Evolutionary conservation across 345 rosid species (phyloP).

Genomic region (Ailanthus altissimus): DNA sequence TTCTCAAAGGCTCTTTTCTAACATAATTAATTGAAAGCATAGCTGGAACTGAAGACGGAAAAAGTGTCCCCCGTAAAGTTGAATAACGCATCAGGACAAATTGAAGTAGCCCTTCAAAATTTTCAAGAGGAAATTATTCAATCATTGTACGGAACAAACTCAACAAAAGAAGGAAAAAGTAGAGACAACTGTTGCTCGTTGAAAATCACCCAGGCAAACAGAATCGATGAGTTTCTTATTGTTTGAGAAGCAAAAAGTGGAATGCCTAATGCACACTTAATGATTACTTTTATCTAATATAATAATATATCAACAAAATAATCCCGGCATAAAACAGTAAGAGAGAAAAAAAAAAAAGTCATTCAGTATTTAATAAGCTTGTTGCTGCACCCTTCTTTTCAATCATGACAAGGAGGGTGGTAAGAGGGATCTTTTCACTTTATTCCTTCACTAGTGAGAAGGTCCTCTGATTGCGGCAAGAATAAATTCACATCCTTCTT

Average conservation of each 20-base stretch:
- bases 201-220: conserved; percentile 8
- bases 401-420: neutral
- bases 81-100: neutral
- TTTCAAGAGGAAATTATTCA: neutral
- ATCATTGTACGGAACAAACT: neutral
- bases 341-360: neutral
- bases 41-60: neutral
- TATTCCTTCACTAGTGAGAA: conserved; percentile 23
- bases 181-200: conserved; percentile 8
- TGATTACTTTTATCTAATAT: neutral
- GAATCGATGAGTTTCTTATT: neutral
- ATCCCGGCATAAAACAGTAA: neutral
- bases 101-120: neutral
- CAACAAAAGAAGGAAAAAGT: neutral
- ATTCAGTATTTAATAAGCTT: neutral
- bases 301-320: neutral
- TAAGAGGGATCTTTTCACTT: conserved; percentile 12
- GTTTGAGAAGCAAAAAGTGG: neutral
- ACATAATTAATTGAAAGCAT: neutral
- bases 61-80: neutral
- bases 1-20: neutral
- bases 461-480: neutral
- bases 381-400: neutral
- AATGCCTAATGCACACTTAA: neutral
- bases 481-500: conserved; percentile 14